Evolutionary conservation across 1,139 yeast species (phyloP).

Genomic region (Zygosaccharomyces pseudobailii): DNA sequence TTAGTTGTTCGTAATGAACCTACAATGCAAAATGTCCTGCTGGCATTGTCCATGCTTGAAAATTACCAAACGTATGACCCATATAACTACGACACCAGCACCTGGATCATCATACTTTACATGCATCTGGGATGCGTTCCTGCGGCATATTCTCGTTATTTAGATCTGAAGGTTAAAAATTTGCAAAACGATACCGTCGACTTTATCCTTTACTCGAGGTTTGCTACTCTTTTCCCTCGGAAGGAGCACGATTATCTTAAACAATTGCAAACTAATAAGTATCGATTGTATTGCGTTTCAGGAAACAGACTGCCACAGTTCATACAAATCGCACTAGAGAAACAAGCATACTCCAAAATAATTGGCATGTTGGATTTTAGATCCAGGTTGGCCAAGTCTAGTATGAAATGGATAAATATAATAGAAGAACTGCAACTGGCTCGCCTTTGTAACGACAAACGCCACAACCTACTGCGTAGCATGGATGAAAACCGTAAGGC

Average conservation of each 20-base stretch:
- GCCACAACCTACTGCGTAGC: conserved; percentile 15
- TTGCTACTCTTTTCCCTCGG: conserved; percentile 40
- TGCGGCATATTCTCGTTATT: conserved; percentile 45
- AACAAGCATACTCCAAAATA: conserved; percentile 28
- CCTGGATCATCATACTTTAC: conserved; percentile 67
- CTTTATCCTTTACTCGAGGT: conserved; percentile 49
- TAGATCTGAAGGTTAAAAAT: conserved; percentile 62
- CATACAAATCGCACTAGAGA: conserved; percentile 28
- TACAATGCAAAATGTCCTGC: conserved; percentile 17
- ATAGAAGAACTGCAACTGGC: conserved; percentile 24
- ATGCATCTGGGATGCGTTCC: conserved; percentile 52
- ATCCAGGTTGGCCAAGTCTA: conserved; percentile 19
- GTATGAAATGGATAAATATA: conserved; percentile 22
- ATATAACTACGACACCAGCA: conserved; percentile 27
- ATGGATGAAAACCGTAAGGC: conserved; percentile 16
- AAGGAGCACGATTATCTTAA: conserved; percentile 24
- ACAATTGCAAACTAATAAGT: conserved; percentile 13
- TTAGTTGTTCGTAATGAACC: conserved; percentile 8
- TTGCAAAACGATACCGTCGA: conserved; percentile 75
- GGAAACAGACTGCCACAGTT: conserved; percentile 23
- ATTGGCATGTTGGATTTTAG: conserved; percentile 30
- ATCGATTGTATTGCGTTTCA: conserved; percentile 22
- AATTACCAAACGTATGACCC: conserved; percentile 29
- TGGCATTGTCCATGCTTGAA: conserved; percentile 26
- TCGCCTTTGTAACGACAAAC: conserved; percentile 30